phyloP scores from a whole-genome alignment of 768 basidiomycete genomes.

The Phaeotremella skinneri region DNA sequence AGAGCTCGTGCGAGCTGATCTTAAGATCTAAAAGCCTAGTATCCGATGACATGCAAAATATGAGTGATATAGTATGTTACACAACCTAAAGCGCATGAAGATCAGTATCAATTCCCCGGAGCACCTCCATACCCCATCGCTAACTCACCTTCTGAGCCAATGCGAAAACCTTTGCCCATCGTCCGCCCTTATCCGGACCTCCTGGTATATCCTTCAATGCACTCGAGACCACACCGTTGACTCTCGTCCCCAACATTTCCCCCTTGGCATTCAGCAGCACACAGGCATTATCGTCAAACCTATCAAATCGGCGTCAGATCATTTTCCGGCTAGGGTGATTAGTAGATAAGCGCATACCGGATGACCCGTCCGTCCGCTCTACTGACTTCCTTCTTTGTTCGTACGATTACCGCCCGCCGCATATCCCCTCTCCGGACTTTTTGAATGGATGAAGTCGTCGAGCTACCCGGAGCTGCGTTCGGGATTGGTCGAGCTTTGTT shows the following conservation, averaged over 20 bases:
- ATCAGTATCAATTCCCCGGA: too few species aligned
- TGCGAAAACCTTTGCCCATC: conserved; percentile 91
- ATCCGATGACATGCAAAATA: neutral
- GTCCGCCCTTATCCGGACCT: conserved; percentile 41
- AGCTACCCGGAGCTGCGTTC: conserved; percentile 58
- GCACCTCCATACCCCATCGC: too few species aligned
- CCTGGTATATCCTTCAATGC: conserved; percentile 76
- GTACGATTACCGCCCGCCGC: conserved; percentile 90
- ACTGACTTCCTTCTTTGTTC: conserved; percentile 89
- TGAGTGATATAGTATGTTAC: neutral
- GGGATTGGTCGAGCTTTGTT: conserved; percentile 81
- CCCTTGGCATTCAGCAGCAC: conserved; percentile 92
- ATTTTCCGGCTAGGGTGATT: neutral
- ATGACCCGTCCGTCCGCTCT: conserved; percentile 68
- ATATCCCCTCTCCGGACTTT: conserved; percentile 93
- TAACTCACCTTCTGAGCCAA: conserved; percentile 80
- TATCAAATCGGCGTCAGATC: conserved; percentile 16
- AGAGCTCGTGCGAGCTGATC: too few species aligned
- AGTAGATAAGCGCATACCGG: neutral
- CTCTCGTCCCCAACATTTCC: conserved; percentile 84
- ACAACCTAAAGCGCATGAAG: neutral
- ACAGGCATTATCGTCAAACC: conserved; percentile 94
- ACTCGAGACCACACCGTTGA: conserved; percentile 87
- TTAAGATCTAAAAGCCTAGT: too few species aligned
- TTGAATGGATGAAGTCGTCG: conserved; percentile 60